phyloP scores from a whole-genome alignment of 257 asterid species.

The Voacanga thouarsii region DNA sequence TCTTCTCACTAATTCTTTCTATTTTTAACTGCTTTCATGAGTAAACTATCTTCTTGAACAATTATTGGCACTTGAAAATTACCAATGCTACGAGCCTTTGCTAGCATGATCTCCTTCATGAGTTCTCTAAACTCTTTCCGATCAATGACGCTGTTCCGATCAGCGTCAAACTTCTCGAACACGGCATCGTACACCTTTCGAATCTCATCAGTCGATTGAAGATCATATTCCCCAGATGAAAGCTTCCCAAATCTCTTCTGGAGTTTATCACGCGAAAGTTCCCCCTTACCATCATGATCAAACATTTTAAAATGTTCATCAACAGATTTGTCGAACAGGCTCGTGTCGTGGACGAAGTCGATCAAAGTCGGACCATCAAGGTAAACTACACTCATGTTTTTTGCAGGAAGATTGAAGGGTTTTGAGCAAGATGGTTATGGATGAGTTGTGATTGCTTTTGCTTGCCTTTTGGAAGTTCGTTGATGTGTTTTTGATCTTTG shows the following conservation, averaged over 20 bases:
- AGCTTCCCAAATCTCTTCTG: conserved; percentile 42
- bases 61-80: conserved; percentile 47
- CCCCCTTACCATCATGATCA: conserved; percentile 47
- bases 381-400: conserved; percentile 51
- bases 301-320: conserved; percentile 44
- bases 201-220: conserved; percentile 61
- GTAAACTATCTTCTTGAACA: conserved; percentile 64
- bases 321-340: conserved; percentile 44
- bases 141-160: conserved; percentile 44
- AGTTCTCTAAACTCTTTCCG: conserved; percentile 33
- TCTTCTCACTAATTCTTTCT: neutral
- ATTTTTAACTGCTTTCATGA: conserved; percentile 58
- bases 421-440: neutral
- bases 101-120: conserved; percentile 55
- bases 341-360: conserved; percentile 46
- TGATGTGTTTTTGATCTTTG: neutral
- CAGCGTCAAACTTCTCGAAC: conserved; percentile 45
- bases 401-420: neutral
- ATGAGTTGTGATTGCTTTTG: neutral
- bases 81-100: conserved; percentile 60
- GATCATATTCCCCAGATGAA: conserved; percentile 41
- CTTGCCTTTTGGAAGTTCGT: neutral
- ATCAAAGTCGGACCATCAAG: conserved; percentile 45
- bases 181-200: conserved; percentile 33
- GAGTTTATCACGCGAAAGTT: conserved; percentile 48